These are phyloP conservation scores for Huntiella savannae DNA, from an alignment of 2,329 filamentous ascomycete species.

Conservation along the genomic window DNA sequence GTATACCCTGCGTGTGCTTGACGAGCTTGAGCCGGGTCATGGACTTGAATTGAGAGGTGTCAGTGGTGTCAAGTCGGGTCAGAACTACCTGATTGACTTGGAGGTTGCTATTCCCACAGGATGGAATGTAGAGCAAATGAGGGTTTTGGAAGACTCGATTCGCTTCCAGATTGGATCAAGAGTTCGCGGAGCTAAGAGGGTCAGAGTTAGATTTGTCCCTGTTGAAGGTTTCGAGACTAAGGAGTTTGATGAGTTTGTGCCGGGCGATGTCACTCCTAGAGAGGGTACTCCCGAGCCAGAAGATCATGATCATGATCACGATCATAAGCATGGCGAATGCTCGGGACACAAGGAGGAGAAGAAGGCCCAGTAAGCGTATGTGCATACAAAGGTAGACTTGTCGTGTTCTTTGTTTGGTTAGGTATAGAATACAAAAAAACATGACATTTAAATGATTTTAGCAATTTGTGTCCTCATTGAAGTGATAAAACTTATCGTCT, in stretches of 20 bases:
- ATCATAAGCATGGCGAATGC: slow-evolving; percentile 16
- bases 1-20: slow-evolving; percentile 41
- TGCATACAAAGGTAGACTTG: neutral
- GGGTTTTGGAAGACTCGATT: slow-evolving; percentile 52
- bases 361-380: neutral
- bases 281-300: slow-evolving; percentile 20
- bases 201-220: slow-evolving; percentile 69
- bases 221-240: slow-evolving; percentile 39
- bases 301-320: slow-evolving; percentile 23
- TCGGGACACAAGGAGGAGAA: slow-evolving; percentile 11
- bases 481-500: too few species aligned
- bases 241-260: slow-evolving; percentile 61
- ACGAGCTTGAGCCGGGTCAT: slow-evolving; percentile 21
- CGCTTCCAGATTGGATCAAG: slow-evolving; percentile 54
- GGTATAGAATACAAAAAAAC: too few species aligned
- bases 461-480: too few species aligned
- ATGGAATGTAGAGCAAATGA: slow-evolving; percentile 57
- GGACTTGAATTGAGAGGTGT: slow-evolving; percentile 57
- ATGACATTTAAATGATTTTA: too few species aligned
- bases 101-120: slow-evolving; percentile 61
- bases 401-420: neutral
- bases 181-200: slow-evolving; percentile 65
- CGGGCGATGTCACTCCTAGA: slow-evolving; percentile 44
- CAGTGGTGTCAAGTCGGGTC: slow-evolving; percentile 82
- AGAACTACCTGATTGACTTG: slow-evolving; percentile 86